Evolutionary conservation across 192 early-diverging fungal genomes (phyloP).

Genomic region (Backusella liffmaniae): DNA sequence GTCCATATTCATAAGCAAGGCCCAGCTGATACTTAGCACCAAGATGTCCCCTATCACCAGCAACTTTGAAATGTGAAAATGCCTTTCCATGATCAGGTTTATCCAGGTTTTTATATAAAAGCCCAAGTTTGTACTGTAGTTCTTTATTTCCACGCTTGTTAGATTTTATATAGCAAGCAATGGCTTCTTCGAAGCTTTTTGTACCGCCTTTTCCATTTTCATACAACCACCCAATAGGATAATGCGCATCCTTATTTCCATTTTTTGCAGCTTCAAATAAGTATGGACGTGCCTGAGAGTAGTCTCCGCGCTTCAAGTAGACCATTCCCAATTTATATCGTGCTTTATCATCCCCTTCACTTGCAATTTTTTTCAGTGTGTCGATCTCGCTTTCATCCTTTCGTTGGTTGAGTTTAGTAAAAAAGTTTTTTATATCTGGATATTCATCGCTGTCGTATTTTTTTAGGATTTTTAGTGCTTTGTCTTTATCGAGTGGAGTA

Average conservation of each 20-base stretch:
- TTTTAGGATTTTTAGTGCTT: background rate
- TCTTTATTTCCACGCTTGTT: background rate
- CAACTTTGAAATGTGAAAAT: background rate
- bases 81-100: background rate
- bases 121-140: background rate
- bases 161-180: constrained; percentile 5
- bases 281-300: constrained; percentile 42
- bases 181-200: constrained; percentile 13
- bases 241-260: constrained; percentile 55
- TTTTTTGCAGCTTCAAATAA: constrained; percentile 58
- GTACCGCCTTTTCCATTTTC: constrained; percentile 42
- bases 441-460: background rate
- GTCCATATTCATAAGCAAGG: background rate
- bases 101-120: background rate
- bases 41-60: background rate
- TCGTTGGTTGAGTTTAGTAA: background rate
- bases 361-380: background rate
- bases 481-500: background rate
- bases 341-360: background rate
- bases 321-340: background rate
- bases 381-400: background rate
- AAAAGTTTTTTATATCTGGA: background rate
- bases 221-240: constrained; percentile 45
- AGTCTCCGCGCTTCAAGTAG: background rate
- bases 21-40: background rate